These are phyloP conservation scores for Coriaria nepalensis DNA, from an alignment of 306 rosid species.

Conservation along the genomic window DNA sequence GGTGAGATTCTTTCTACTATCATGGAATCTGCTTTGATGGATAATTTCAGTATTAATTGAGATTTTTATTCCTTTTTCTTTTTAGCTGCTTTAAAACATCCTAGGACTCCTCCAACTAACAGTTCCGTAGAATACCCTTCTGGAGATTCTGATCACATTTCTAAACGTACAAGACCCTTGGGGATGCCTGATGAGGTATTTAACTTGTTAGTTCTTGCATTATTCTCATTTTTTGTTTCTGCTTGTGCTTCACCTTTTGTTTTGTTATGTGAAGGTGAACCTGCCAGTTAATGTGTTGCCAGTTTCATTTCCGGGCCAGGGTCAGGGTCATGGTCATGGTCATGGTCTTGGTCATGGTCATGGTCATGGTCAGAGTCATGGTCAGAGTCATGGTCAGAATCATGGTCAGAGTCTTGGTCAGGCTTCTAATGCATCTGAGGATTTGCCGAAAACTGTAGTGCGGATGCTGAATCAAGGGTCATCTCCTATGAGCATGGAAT, in stretches of 20 bases:
- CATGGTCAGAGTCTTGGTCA: slow-evolving; percentile 16
- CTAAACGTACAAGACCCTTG: slow-evolving; percentile 82
- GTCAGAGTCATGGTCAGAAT: slow-evolving; percentile 19
- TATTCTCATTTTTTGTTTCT: background rate
- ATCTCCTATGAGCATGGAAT: slow-evolving; percentile 98
- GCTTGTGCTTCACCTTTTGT: background rate
- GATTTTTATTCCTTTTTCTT: slow-evolving; percentile 15
- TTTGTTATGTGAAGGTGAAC: slow-evolving; percentile 53
- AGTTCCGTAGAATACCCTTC: slow-evolving; percentile 84
- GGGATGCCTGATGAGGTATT: slow-evolving; percentile 79
- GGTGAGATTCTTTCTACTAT: slow-evolving; percentile 26
- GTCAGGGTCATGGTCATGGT: slow-evolving; percentile 17
- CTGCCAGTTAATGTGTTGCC: slow-evolving; percentile 88
- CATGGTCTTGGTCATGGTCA: too few species aligned
- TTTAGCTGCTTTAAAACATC: slow-evolving; percentile 89
- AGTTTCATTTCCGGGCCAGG: slow-evolving; percentile 61
- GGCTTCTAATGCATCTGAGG: slow-evolving; percentile 71
- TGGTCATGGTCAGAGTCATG: background rate
- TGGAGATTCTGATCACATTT: slow-evolving; percentile 81
- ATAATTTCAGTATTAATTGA: slow-evolving; percentile 7
- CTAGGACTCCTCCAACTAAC: slow-evolving; percentile 91
- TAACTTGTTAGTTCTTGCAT: background rate
- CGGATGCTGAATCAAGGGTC: slow-evolving; percentile 87
- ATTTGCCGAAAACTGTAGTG: slow-evolving; percentile 64
- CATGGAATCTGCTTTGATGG: slow-evolving; percentile 3